Percentiles rank a stretch among this genome's conserved stretches.
Evolutionary conservation across 345 rosid genomes (phyloP).

Genomic region (Salix purpurea): DNA sequence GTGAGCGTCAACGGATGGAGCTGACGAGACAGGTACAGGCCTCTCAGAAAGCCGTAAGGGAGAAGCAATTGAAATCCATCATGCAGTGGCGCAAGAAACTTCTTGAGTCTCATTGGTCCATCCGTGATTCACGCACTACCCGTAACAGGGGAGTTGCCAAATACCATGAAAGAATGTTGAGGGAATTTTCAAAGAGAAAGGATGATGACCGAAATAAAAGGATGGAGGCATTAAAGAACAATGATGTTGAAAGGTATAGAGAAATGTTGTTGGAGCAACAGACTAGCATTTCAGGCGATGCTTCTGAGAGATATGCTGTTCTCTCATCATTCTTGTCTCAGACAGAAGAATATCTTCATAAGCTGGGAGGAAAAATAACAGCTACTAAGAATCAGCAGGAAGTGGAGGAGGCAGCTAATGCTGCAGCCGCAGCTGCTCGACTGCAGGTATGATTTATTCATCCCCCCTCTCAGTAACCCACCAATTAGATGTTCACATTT

Average conservation of each 20-base stretch:
- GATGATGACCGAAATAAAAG: conserved; percentile 94
- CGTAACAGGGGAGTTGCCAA: conserved; percentile 99
- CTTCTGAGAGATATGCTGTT: conserved; percentile 92
- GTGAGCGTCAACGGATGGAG: conserved; percentile 96
- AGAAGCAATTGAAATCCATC: conserved; percentile 91
- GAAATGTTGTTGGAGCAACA: conserved; percentile 99
- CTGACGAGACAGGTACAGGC: conserved; percentile 83
- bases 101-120: conserved; percentile 95
- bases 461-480: background rate
- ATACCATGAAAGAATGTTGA: conserved; percentile 92
- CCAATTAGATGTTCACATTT: background rate
- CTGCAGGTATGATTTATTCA: conserved; percentile 52
- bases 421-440: conserved; percentile 89
- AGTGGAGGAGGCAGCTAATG: conserved; percentile 98
- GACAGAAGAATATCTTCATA: conserved; percentile 97
- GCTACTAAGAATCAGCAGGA: conserved; percentile 94
- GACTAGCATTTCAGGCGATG: conserved; percentile 82
- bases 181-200: conserved; percentile 92
- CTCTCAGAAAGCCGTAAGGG: conserved; percentile 78
- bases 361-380: conserved; percentile 87
- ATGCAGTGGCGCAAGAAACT: conserved; percentile 99
- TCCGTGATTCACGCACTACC: conserved; percentile 97
- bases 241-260: conserved; percentile 98
- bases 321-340: conserved; percentile 93
- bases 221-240: conserved; percentile 99